Evolutionary conservation across 441 rosid genomes (phyloP).

Genomic region (Flueggea neowawraea): DNA sequence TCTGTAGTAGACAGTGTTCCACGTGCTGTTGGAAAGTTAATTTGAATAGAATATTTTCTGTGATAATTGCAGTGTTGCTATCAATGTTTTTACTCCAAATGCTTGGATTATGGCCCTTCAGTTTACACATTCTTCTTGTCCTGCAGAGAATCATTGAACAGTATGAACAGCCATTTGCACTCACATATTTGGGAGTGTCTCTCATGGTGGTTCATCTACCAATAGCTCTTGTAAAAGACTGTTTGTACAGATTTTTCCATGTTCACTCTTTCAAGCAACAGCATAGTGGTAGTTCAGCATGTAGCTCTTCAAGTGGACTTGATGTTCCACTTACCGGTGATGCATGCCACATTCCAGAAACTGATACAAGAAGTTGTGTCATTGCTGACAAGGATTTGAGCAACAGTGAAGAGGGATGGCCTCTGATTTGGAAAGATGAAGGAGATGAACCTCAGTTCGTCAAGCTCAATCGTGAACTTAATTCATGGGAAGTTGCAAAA

Average conservation of each 20-base stretch:
- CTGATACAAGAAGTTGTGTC: slow-evolving; percentile 19
- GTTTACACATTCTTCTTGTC: slow-evolving; percentile 3
- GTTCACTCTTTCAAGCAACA: slow-evolving; percentile 8
- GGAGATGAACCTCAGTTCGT: slow-evolving; percentile 23
- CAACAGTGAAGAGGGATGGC: slow-evolving; percentile 45
- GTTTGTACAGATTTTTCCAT: slow-evolving; percentile 28
- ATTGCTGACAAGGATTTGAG: slow-evolving; percentile 30
- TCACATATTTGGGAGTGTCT: slow-evolving; percentile 61
- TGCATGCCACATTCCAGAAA: slow-evolving; percentile 11
- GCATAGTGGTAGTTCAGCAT: slow-evolving; percentile 1
- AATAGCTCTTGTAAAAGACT: slow-evolving; percentile 35
- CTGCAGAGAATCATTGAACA: slow-evolving; percentile 45
- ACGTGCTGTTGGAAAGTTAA: too few species aligned
- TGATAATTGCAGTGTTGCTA: too few species aligned
- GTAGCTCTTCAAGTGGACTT: slow-evolving; percentile 22
- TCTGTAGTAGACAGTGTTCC: too few species aligned
- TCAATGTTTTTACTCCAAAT: too few species aligned
- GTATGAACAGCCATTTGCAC: slow-evolving; percentile 56
- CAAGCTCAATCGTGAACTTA: slow-evolving; percentile 13
- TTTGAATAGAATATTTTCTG: too few species aligned
- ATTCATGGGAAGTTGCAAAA: slow-evolving; percentile 39
- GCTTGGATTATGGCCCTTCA: background rate
- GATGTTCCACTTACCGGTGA: slow-evolving; percentile 38
- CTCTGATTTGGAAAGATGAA: slow-evolving; percentile 30
- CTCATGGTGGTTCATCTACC: slow-evolving; percentile 61